Base-by-base conservation (phyloP, 2,329 filamentous ascomycete species). In the Xylariaceae sp. region DNA sequence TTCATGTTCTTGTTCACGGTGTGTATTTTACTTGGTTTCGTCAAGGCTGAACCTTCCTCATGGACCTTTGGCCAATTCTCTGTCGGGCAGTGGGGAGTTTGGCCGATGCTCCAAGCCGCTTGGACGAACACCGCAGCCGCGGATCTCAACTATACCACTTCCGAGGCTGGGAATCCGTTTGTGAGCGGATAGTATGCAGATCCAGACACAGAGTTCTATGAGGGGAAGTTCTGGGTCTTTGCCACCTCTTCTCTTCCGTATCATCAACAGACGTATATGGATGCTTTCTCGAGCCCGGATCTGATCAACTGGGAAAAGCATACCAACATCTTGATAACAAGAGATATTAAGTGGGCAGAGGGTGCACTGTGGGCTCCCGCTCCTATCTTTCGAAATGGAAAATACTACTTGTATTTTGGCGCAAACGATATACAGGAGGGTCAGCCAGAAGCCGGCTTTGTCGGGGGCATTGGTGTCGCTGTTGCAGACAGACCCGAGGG, bases 181-280 rank as follows among this genome's bases (percentile, higher is more conserved):
- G 64, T 75, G 20, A 62, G 68, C 1, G 71, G 72, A 40, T 74
- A 71, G 70, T 76, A 76, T 53, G 74, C 73, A 6, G 73, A 77
- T 45, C 74, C 73, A 0, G 74, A 75, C 56, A 69, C 64, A 21
- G 70, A 67, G 41, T 68, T 70, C 57, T 76, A 73, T 59, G 57
- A 69, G 14, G 60, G 58, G 22, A 53, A 65, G 32, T 75, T 72
- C 58, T 76, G 70, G 70, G 67, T 76, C 20, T 77, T 67, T 53
- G 70, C 73, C 5, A 76, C 73, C 2, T 63, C 66, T 4, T 75
- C 72, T 2, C 61, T 61, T 19, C 52, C 57, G 14, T 76, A 75
- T 51, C 67, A 70, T 12, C 39, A 70, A 25, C 73, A 77, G 57
- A 75, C 70, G 1, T 74, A 71, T 53, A 66, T 76, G 36, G 73